Conservation (phyloP, 768 basidiomycete species). For the Rhodotorula toruloides region DNA sequence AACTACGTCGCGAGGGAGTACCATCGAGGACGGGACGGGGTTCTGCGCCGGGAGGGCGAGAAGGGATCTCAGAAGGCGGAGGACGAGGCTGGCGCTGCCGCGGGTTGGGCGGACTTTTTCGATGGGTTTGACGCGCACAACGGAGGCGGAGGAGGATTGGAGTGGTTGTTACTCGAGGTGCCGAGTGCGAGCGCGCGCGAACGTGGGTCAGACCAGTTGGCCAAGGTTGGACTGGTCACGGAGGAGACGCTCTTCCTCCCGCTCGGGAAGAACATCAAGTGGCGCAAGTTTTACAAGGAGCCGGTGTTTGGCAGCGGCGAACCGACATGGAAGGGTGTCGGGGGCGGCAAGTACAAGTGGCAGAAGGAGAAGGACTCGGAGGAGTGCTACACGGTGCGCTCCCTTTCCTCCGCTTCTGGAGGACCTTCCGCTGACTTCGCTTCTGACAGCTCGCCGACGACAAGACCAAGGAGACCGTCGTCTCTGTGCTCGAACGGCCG, state of each 20-base stretch:
- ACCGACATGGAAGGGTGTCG: conserved; percentile 8
- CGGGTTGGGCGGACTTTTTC: not conserved
- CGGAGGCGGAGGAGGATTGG: not conserved
- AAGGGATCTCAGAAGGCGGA: too few relatives aligned
- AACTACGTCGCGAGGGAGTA: conserved; percentile 12
- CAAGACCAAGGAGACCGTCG: conserved; percentile 12
- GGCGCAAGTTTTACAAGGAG: conserved; percentile 1
- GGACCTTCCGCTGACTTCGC: not conserved
- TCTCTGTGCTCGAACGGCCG: not conserved
- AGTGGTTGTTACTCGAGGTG: conserved; percentile 7
- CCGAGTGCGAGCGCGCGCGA: not conserved
- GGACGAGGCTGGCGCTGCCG: not conserved
- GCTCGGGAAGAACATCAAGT: not conserved
- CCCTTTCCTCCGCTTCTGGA: not conserved
- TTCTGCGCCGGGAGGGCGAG: not conserved
- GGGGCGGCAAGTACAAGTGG: conserved; percentile 10
- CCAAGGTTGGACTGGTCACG: conserved; percentile 12
- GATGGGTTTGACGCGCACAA: not conserved
- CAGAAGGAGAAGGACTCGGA: not conserved
- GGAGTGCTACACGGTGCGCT: not conserved
- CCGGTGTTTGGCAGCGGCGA: conserved; percentile 3
- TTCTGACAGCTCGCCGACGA: conserved; percentile 2
- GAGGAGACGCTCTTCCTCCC: conserved; percentile 9
- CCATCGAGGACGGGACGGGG: not conserved
- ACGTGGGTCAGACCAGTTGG: not conserved